Percentiles rank a stretch among this genome's conserved stretches.
phyloP scores from a whole-genome alignment of 495 filamentous ascomycete species.

The Cercophora sp. region DNA sequence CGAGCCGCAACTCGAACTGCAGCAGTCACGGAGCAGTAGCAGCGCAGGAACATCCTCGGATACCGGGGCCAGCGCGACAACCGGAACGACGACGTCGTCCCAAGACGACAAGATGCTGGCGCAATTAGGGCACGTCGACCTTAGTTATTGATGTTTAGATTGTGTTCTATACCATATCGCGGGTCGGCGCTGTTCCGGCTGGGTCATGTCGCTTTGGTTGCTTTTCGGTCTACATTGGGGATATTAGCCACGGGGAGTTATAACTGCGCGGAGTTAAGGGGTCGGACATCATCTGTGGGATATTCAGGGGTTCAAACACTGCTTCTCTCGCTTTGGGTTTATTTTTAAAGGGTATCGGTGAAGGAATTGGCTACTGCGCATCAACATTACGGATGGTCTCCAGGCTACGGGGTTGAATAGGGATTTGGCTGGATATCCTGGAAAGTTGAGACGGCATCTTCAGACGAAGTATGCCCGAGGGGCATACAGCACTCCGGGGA shows the following conservation, averaged over 20 bases:
- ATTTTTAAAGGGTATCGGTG: neutral
- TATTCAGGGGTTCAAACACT: conserved; percentile 12
- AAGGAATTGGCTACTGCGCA: conserved; percentile 5
- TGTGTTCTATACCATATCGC: conserved; percentile 12
- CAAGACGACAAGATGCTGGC: conserved; percentile 32
- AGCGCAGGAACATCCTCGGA: conserved; percentile 29
- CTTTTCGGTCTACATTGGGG: conserved; percentile 19
- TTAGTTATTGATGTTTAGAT: conserved; percentile 32
- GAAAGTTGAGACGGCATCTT: conserved; percentile 10
- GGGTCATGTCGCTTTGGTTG: conserved; percentile 1
- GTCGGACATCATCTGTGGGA: conserved; percentile 17
- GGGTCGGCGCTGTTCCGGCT: conserved; percentile 1
- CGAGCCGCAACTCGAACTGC: conserved; percentile 31
- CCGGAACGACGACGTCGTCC: conserved; percentile 18
- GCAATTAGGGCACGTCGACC: conserved; percentile 32
- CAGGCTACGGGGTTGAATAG: no score
- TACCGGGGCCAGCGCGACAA: conserved; percentile 25
- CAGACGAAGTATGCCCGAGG: no score
- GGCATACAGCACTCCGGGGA: no score
- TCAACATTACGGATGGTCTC: no score
- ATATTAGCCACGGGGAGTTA: conserved; percentile 38
- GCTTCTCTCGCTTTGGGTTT: conserved; percentile 4
- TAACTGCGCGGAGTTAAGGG: conserved; percentile 28
- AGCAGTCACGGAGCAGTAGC: conserved; percentile 26
- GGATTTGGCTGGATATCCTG: neutral